Evolutionary conservation across 2,329 filamentous ascomycete genomes (phyloP).

Genomic region (Xylariaceae sp.): DNA sequence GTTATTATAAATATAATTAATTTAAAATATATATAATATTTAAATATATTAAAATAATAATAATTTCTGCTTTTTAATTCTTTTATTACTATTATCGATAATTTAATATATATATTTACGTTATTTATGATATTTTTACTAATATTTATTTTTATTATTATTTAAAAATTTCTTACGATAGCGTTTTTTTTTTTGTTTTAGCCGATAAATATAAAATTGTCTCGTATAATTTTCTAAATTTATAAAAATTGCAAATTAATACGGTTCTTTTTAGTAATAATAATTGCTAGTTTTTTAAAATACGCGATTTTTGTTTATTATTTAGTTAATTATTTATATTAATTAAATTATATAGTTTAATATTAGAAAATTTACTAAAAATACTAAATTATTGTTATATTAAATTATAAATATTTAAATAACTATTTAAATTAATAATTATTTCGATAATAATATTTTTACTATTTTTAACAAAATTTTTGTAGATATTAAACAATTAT

Average conservation of each 20-base stretch:
- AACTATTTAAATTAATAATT: not conserved
- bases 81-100: not conserved
- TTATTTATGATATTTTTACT: not conserved
- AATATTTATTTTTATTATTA: not conserved
- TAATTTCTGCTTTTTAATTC: not conserved
- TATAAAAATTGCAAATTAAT: too few relatives aligned
- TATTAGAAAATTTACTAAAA: not conserved
- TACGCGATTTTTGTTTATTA: not conserved
- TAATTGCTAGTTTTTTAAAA: not conserved
- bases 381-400: not conserved
- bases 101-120: not conserved
- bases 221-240: not conserved
- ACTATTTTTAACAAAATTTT: not conserved
- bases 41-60: too few relatives aligned
- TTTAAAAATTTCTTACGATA: not conserved
- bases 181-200: not conserved
- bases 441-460: not conserved
- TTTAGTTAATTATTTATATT: not conserved
- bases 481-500: too few relatives aligned
- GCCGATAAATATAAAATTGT: not conserved
- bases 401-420: not conserved
- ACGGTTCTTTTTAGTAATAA: too few relatives aligned
- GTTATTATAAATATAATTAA: too few relatives aligned
- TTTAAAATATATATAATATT: too few relatives aligned
- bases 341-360: not conserved